Conservation (phyloP, 176 grass and related monocot species). For the Carex cristatella region DNA sequence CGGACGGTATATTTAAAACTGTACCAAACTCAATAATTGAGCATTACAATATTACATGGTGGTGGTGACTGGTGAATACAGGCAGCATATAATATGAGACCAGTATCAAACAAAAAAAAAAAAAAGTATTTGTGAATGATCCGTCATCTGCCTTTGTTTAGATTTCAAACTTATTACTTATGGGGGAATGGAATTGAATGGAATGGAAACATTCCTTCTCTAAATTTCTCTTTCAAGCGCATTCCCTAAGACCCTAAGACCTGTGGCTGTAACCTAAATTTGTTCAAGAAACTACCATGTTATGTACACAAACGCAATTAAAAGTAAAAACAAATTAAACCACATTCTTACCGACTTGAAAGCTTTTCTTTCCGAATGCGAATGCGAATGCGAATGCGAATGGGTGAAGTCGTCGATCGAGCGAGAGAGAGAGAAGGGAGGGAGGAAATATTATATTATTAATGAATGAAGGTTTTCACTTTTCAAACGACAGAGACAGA, state of each 20-base stretch:
- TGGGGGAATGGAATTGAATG: not conserved
- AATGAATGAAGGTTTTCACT: not conserved
- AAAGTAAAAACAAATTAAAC: too few relatives aligned
- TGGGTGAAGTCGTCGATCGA: too few relatives aligned
- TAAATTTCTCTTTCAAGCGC: too few relatives aligned
- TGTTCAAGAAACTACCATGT: too few relatives aligned
- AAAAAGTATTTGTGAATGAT: not conserved
- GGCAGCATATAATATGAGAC: not conserved
- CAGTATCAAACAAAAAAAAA: not conserved
- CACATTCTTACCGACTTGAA: too few relatives aligned
- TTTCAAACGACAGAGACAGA: not conserved
- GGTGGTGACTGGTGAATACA: not conserved
- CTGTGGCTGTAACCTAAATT: too few relatives aligned
- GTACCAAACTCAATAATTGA: slow-evolving; percentile 18
- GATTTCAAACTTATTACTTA: not conserved
- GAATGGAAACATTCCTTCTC: too few relatives aligned
- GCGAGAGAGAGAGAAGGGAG: not conserved
- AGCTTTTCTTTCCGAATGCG: too few relatives aligned
- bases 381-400: too few relatives aligned
- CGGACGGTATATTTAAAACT: not conserved
- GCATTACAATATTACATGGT: not conserved
- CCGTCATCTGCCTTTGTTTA: not conserved
- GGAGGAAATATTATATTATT: not conserved
- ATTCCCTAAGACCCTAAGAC: too few relatives aligned
- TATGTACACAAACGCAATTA: too few relatives aligned